These are phyloP conservation scores for Cicer cuneatum DNA, from an alignment of 306 rosid species.

Conservation along the genomic window DNA sequence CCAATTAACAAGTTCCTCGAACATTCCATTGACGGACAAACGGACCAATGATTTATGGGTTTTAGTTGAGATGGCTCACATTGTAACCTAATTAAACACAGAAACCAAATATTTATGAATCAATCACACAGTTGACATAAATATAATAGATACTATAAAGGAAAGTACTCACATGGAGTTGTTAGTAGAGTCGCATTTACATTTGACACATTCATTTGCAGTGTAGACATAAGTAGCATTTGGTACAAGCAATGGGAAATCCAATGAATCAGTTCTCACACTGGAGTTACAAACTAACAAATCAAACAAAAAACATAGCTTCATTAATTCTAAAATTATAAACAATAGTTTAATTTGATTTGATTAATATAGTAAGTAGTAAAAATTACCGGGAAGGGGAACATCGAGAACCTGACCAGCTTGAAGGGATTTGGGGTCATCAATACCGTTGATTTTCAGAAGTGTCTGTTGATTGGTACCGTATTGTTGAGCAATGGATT, in stretches of 20 bases:
- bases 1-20: conserved; percentile 48
- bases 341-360: no score
- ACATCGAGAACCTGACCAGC: conserved; percentile 73
- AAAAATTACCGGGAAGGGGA: conserved; percentile 70
- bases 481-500: conserved; percentile 51
- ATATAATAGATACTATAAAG: not conserved
- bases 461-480: conserved; percentile 54
- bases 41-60: conserved; percentile 49
- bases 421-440: conserved; percentile 46
- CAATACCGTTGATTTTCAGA: conserved; percentile 56
- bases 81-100: conserved; percentile 54
- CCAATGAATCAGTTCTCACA: conserved; percentile 53
- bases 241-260: conserved; percentile 65
- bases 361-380: not conserved
- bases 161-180: conserved; percentile 54
- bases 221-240: conserved; percentile 59
- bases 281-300: conserved; percentile 69
- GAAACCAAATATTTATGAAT: not conserved
- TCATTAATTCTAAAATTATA: not conserved
- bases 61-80: conserved; percentile 61
- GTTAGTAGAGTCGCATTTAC: conserved; percentile 58
- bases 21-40: conserved; percentile 67
- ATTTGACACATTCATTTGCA: conserved; percentile 72
- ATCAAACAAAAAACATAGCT: not conserved
- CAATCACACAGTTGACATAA: no score